A percentile compares a stretch with the other conserved stretches of the same genome.
These are phyloP conservation scores for Dactylellina parvicollis DNA, from an alignment of 2,329 filamentous ascomycete genomes.

Conservation along the genomic window DNA sequence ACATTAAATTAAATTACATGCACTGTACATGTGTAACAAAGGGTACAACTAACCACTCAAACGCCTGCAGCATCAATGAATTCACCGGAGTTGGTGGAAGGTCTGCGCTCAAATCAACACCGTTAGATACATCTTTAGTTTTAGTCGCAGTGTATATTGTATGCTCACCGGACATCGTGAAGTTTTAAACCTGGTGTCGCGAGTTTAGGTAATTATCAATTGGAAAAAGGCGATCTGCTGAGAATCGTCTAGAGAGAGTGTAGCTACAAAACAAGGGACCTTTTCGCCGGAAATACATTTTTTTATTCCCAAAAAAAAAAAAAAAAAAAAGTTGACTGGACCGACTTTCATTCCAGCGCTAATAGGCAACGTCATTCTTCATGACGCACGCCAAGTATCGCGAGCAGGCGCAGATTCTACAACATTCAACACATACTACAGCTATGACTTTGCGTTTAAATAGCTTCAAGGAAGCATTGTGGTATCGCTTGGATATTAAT, in stretches of 20 bases:
- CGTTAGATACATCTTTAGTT: constrained; percentile 1
- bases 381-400: constrained; percentile 53
- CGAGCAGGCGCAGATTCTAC: background rate
- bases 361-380: constrained; percentile 4
- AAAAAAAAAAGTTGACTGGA: too few relatives aligned
- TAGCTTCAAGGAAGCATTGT: too few relatives aligned
- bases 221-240: constrained; percentile 25
- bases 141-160: background rate
- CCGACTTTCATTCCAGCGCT: background rate
- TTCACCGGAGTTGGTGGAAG: constrained; percentile 36
- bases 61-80: constrained; percentile 71
- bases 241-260: constrained; percentile 17
- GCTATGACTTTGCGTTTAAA: too few relatives aligned
- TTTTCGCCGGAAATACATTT: background rate
- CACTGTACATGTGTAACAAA: too few relatives aligned
- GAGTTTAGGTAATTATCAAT: background rate
- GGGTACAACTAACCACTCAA: constrained; percentile 67
- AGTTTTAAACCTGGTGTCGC: background rate
- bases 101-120: background rate
- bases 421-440: constrained; percentile 27
- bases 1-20: too few relatives aligned
- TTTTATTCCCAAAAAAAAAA: background rate
- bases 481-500: background rate
- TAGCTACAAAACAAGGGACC: background rate
- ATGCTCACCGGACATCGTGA: constrained; percentile 10